Evolutionary conservation across 768 basidiomycete species (phyloP), one percentile per base, ranked within the genome.

Genomic region (Cystobasidium tubakii): DNA sequence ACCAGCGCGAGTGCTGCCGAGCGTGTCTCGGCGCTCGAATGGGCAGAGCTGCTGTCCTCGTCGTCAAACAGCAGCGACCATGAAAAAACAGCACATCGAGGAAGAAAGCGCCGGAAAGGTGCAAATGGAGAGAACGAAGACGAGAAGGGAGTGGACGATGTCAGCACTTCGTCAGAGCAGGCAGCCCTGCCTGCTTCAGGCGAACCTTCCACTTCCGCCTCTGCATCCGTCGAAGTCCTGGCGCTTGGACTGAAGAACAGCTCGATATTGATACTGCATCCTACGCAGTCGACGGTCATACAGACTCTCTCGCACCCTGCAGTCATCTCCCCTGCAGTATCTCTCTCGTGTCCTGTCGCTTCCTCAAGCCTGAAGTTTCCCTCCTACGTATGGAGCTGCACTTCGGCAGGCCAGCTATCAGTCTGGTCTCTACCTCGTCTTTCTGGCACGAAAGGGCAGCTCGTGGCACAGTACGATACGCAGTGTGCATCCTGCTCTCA

Each of bases 241-340:
- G 57, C 57, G 25, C 25, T 65, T 43, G 63, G 63, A 31, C 63
- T 65, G 15, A 65, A 39, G 36, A 65, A 19, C 36, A 36, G 34
- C 25, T 42, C 63, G 2, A 46, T 39, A 1, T 17, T 71, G 29
- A 23, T 39, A 12, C 36, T 57, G 6, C 54, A 57, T 44, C 54
- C 69, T 31, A 62, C 53, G 15, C 54, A 55, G 39, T 46, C 69
- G 13, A 57, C 31, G 1, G 69, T 71, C 29, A 27, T 46, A 2
- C 42, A 36, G 55, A 62, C 69, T 4, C 33, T 71, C n/a, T 46
- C 69, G 39, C 66, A 71, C 12, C 55, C 53, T 34, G 12, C 57
- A 29, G 33, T 60, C 25, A 60, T 34, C 33, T 60, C 57, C 3
- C 33, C 57, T 34, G 23, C 46, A 15, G 46, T 50, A 19, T 50